Base-by-base conservation (phyloP, 352 stramenopile species). In the Globisporangium emineosum region DNA sequence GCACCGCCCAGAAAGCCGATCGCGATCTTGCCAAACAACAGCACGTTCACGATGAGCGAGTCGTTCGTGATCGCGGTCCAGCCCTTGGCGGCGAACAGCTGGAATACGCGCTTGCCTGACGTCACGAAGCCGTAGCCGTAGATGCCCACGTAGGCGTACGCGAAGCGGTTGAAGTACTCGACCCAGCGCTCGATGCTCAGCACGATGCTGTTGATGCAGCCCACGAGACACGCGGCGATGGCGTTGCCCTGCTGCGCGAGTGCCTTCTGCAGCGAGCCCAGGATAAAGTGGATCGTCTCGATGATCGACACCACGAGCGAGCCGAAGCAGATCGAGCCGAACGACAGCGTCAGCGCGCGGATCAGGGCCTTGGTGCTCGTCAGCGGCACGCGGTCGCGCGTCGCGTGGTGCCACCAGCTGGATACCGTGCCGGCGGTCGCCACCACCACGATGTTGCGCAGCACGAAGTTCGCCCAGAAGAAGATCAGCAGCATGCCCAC, bases 311-410 rank as follows among this genome's bases (percentile, higher is more conserved):
- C 81, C 42, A 91, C 77, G 27, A 92, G 72, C 30, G 81, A 90
- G 12, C 83, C 83, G 61, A 92, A 86, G 73, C 75, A 96, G 59
- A 98, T 97, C 40, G 77, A 91, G 57, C 90, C 91, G 51, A 96
- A 90, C 40, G 87, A 88, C 23, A 83, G 79, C 30, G 89, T 97
- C 19, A 83, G 75, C n/a, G 84, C 78, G 32, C 88, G 79, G 19
- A 55, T 51, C 4, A 78, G 69, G 4, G 94, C 79, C 7, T 76
- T 69, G 7, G 70, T 67, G 8, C 70, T 86, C 35, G 72, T 81
- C 29, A 77, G 57, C 29, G 70, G 60, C 35, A 70, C 69, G 33
- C 75, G 71, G 17, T 84, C 75, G 12, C 67, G 71, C 4, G 76
- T 74, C 33, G 87, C 79, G 47, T 94, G 71, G 60, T 88, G 68